These are phyloP conservation scores for Aspergillus asperescens DNA, from an alignment of 495 filamentous ascomycete species.

Conservation along the genomic window DNA sequence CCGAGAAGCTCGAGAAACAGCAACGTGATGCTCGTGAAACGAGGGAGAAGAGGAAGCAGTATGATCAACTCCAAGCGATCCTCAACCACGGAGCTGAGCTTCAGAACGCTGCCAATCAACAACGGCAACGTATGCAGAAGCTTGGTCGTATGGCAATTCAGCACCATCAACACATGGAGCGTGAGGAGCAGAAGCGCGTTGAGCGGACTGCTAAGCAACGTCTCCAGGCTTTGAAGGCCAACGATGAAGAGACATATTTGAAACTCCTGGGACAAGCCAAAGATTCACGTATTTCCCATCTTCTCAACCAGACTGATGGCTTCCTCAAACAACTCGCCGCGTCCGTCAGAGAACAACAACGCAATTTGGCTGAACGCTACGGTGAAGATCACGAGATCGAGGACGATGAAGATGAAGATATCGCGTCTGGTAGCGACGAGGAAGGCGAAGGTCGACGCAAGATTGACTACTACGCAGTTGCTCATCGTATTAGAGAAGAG, in stretches of 20 bases:
- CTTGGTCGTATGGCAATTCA: slow-evolving; percentile 78
- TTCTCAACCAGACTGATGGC: slow-evolving; percentile 91
- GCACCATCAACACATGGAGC: slow-evolving; percentile 94
- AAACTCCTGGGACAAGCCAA: slow-evolving; percentile 97
- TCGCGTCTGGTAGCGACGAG: slow-evolving; percentile 64
- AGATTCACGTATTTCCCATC: slow-evolving; percentile 96
- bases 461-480: slow-evolving; percentile 97
- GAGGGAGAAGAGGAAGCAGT: slow-evolving; percentile 93
- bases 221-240: slow-evolving; percentile 96
- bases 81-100: slow-evolving; percentile 65
- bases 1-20: slow-evolving; percentile 97
- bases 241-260: slow-evolving; percentile 97
- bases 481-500: slow-evolving; percentile 90
- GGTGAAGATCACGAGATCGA: slow-evolving; percentile 56
- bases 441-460: slow-evolving; percentile 62
- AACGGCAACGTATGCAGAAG: slow-evolving; percentile 69
- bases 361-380: slow-evolving; percentile 71
- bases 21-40: slow-evolving; percentile 91
- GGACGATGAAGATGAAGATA: slow-evolving; percentile 59
- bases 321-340: slow-evolving; percentile 93
- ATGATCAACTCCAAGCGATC: slow-evolving; percentile 74
- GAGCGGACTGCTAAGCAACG: slow-evolving; percentile 97
- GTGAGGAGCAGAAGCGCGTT: slow-evolving; percentile 96
- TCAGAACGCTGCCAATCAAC: slow-evolving; percentile 44
- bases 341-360: slow-evolving; percentile 88